Percentiles rank a stretch among this genome's conserved stretches.
phyloP scores from a whole-genome alignment of 2,329 filamentous ascomycete species.

The Neofusicoccum umdonicola region DNA sequence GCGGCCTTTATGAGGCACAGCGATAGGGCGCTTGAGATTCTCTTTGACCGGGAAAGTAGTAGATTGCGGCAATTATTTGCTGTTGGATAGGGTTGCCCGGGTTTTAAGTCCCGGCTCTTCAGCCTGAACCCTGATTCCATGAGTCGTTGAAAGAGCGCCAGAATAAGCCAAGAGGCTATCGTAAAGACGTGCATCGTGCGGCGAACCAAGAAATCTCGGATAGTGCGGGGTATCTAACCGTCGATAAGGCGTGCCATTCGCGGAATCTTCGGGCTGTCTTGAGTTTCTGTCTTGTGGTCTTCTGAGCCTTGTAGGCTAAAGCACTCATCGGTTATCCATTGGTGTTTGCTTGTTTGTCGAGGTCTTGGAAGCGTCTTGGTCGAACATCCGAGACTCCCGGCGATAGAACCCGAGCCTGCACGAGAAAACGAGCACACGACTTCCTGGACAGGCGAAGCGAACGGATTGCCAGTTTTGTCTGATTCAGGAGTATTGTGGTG shows the following conservation, averaged over 20 bases:
- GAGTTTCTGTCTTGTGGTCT: background rate
- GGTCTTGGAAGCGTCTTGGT: background rate
- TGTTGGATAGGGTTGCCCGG: background rate
- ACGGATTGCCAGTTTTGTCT: background rate
- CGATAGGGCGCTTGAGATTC: too few relatives aligned
- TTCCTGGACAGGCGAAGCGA: background rate
- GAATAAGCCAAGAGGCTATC: background rate
- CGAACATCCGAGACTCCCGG: background rate
- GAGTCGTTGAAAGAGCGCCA: background rate
- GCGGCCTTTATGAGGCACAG: background rate
- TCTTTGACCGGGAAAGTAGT: background rate
- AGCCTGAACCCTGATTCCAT: background rate
- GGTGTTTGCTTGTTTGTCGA: background rate
- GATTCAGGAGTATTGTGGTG: background rate
- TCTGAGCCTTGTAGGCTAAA: background rate
- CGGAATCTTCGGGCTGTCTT: background rate
- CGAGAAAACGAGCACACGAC: too few relatives aligned
- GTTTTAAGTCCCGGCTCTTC: background rate
- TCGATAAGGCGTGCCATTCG: background rate
- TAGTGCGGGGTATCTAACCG: conserved; percentile 1
- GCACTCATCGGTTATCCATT: background rate
- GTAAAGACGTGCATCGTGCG: background rate
- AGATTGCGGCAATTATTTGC: background rate
- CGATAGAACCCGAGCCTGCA: too few relatives aligned
- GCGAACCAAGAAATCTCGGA: background rate